Base-by-base conservation (phyloP, 2,329 filamentous ascomycete genomes). In the Sporothrix pallida region DNA sequence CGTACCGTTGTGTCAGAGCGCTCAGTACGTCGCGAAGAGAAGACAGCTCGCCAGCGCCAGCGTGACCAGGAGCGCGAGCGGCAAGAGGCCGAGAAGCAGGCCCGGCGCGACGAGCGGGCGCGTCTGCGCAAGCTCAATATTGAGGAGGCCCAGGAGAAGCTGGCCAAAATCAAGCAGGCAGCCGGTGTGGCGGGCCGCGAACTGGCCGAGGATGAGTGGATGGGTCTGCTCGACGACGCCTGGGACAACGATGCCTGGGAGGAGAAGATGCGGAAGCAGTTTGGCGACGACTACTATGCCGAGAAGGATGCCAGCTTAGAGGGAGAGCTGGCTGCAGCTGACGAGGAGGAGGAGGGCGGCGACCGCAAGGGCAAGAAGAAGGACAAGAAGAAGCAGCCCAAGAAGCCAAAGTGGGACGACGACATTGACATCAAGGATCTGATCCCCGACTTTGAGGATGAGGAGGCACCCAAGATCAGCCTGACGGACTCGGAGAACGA, bases 401-500 rank as follows among this genome's bases (percentile, higher is more conserved):
- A 93, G 86, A 97, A 97, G 83, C 94, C 93, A 10, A 93, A 90
- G 76, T 99, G 95, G 92, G 93, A 98, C 78, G 94, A 98, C 79
- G 96, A 99, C 80, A 98, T 99, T 78, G 95, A 98, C 80, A 98
- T 99, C 84, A 94, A 92, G 75, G 95, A 97, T 81, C 87, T 98
- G 70, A 85, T 97, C 42, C 94, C 94, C 1, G 93, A 97, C 75
- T 97, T 97, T 79, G 89, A 93, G 23, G 92, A 93, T 37, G 88
- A 89, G 7, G 83, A 86, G 17, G 80, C 65, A 26, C 87, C 89
- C 23, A 83, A 84, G 0, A 82, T 92, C 74, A 83, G 83, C 0
- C 83, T 91, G 1, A 88, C 89, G 5, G 88, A 91, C 76, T 84
- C 81, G 8, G 82, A 86, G n/a, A 84, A 83, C 15, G 82, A 82